A percentile compares a stretch with the other conserved stretches of the same genome.
Conservation (phyloP, 768 basidiomycete species). For the Lentinus brumalis region DNA sequence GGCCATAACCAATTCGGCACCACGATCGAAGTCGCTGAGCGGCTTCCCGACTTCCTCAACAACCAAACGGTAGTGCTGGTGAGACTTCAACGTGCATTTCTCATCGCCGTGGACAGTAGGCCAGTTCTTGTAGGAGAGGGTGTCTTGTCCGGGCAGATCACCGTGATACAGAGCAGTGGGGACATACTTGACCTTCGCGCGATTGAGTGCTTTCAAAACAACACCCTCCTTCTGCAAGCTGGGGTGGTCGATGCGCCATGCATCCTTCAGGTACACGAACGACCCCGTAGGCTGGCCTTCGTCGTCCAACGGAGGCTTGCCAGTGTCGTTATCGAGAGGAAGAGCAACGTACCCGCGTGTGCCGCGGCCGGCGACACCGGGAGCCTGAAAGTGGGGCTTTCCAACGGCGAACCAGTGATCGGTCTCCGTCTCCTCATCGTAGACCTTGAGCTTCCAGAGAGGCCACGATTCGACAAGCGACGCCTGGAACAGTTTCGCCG, state of each 20-base stretch:
- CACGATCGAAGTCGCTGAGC: no score
- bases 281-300: not conserved
- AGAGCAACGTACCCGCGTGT: not conserved
- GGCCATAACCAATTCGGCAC: no score
- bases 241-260: not conserved
- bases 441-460: not conserved
- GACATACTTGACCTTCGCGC: not conserved
- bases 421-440: not conserved
- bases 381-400: not conserved
- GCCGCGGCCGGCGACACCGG: not conserved
- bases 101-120: no score
- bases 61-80: no score
- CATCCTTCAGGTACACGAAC: slow-evolving; percentile 1
- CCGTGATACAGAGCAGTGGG: not conserved
- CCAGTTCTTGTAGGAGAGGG: no score
- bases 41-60: no score
- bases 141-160: not conserved
- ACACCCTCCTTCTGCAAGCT: not conserved
- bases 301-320: no score
- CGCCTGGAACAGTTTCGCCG: not conserved
- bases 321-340: not conserved
- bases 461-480: not conserved
- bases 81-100: no score
- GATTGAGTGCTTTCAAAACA: not conserved
- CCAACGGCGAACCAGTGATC: not conserved